Conservation (phyloP, 2,329 filamentous ascomycete species). For the Monilinia polystroma region DNA sequence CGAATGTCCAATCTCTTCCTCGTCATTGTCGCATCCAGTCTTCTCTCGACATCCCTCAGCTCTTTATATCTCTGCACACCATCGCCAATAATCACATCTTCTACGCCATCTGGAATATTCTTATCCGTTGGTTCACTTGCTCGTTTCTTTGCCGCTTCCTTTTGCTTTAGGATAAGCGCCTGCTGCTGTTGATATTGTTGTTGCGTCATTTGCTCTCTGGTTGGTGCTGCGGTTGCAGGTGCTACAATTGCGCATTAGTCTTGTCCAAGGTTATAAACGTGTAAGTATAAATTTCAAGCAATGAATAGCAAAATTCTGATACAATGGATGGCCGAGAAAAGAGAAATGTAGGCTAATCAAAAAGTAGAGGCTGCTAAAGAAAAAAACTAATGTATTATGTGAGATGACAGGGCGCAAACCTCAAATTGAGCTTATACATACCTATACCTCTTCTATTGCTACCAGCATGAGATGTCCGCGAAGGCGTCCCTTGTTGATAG, state of each 20-base stretch:
- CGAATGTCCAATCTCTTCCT: slow-evolving; percentile 89
- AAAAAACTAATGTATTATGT: slow-evolving; percentile 33
- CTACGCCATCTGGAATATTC: slow-evolving; percentile 87
- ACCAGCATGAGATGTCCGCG: slow-evolving; percentile 38
- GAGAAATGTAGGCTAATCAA: neutral
- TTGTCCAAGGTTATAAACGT: neutral
- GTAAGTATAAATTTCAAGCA: neutral
- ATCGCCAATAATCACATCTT: slow-evolving; percentile 78
- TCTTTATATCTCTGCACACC: slow-evolving; percentile 79
- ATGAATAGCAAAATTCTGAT: neutral
- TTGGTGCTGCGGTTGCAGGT: slow-evolving; percentile 46
- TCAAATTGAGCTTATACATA: slow-evolving; percentile 33
- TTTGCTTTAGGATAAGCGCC: slow-evolving; percentile 46
- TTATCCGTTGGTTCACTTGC: slow-evolving; percentile 92
- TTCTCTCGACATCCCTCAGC: slow-evolving; percentile 81
- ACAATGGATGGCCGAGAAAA: neutral
- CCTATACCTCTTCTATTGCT: slow-evolving; percentile 40
- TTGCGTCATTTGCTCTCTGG: slow-evolving; percentile 14
- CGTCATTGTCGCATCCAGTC: slow-evolving; percentile 88
- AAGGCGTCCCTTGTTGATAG: slow-evolving; percentile 27
- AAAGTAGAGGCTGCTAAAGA: slow-evolving; percentile 36
- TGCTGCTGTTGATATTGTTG: slow-evolving; percentile 20
- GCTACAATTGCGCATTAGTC: slow-evolving; percentile 23
- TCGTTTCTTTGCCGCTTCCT: slow-evolving; percentile 72
- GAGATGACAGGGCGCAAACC: slow-evolving; percentile 28